Evolutionary conservation across 768 basidiomycete species (phyloP), one percentile per base, ranked within the genome.

Genomic region (Auriscalpium vulgare): DNA sequence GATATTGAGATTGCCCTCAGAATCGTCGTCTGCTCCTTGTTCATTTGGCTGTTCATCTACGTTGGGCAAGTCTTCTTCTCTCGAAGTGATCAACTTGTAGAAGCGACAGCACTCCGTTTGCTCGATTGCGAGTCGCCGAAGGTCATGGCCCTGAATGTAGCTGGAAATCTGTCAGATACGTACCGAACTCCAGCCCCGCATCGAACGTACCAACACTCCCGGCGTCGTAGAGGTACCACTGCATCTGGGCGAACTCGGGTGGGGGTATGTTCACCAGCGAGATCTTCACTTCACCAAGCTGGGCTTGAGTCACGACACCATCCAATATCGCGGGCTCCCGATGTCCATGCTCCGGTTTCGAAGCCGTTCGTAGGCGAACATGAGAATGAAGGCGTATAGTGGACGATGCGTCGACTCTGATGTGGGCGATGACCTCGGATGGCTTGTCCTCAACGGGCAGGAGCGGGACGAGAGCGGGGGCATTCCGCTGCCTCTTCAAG

Each of bases 171-270:
- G 14, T n/a, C 52, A 44, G 21, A 44, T 29, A n/a, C 23, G 14
- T 43, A 29, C 36, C 47, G 7, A 46, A 47, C 29, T 36, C 7
- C 9, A 19, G 36, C 29, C 36, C 50, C 10, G 14, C 21, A 36
- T 29, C 0, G 10, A 55, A 68, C 75, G 21, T 47, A 81, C 82
- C 80, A 29, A 77, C 74, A 54, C 80, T 83, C 14, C 83, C 83
- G 0, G 83, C 82, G 62, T 81, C 70, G 50, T 82, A 86, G 65
- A 86, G 66, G 47, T 76, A 79, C 84, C 84, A 87, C 44, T 83
- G 77, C 74, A 86, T 84, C 13, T 56, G 63, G 36, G 74, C 71
- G 63, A 75, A 75, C 63, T 87, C 84, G 0, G 84, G 83, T 1
- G 85, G 84, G 11, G 80, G 77, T 4, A 78, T 78, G 59, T 84